Evolutionary conservation across 2,329 filamentous ascomycete species (phyloP), one percentile per base, ranked within the genome.

Genomic region (Colletotrichum sp.): DNA sequence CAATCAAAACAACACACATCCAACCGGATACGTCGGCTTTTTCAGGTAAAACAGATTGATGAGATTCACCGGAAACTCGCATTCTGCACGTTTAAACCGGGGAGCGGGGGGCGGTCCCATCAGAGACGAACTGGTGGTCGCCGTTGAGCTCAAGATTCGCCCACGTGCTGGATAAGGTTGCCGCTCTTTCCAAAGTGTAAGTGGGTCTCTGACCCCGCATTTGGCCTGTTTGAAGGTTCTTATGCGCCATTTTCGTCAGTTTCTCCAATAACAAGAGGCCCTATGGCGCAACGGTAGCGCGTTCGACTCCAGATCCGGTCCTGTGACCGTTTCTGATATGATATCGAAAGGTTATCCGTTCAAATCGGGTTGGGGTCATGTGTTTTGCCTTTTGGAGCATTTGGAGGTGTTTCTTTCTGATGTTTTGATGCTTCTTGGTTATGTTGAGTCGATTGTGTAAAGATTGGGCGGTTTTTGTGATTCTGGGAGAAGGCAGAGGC

Each of bases 321-420:
- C 1, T n/a, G 9, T 18, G 18, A 43, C 18, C 16, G 38, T 5
- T 43, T 43, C 38, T 43, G 18, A n/a, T 5, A 18, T n/a, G 38
- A 18, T 6, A 43, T 75, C 73, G 73, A 69, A 76, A 76, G 73
- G 73, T 76, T 76, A 76, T 76, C 73, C 65, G 73, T 76, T 76
- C 73, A 66, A 76, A 76, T 73, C 73, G 65, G 73, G 73, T 73
- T 52, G 65, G 73, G 73, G 65, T 76, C 73, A 76, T 5, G 3
- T 5, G 1, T 72, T 72, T 72, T 75, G 30, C 32, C 4, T 2
- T 16, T 15, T 6, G 5, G 4, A 18, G 5, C 8, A 26, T 13
- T 1, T 34, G 6, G 10, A 6, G 12, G 2, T 21, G 18, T 4
- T 6, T 58, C 2, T 13, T 55, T 18, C 6, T 56, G 55, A 2